Conservation (phyloP, 441 rosid genomes). For the Bruguiera hainesii region DNA sequence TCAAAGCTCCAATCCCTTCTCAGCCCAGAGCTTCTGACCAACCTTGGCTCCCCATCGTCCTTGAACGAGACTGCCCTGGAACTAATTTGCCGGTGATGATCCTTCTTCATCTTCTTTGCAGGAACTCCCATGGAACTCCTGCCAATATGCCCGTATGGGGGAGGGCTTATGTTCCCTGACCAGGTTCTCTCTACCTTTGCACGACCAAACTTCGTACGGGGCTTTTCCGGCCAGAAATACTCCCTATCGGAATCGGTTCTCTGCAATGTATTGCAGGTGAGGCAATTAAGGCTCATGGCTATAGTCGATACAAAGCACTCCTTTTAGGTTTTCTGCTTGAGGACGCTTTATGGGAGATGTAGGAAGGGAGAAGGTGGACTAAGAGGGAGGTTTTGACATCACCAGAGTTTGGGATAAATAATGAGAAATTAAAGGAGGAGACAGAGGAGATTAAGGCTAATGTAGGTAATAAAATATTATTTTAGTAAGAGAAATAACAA, state of each 20-base stretch:
- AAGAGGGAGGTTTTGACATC: too few relatives aligned
- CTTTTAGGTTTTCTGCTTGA: too few relatives aligned
- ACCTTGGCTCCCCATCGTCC: constrained; percentile 42
- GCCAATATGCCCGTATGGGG: constrained; percentile 24
- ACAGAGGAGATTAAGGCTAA: too few relatives aligned
- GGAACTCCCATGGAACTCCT: constrained; percentile 16
- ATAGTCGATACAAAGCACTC: too few relatives aligned
- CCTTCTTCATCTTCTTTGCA: constrained; percentile 31
- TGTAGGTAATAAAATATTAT: too few relatives aligned
- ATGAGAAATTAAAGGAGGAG: too few relatives aligned
- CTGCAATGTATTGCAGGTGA: constrained; percentile 41
- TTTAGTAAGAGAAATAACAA: too few relatives aligned
- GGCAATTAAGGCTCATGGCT: constrained; percentile 61
- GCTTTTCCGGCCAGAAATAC: constrained; percentile 4
- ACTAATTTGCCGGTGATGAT: constrained; percentile 35
- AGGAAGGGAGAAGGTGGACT: too few relatives aligned
- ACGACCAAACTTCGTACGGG: constrained; percentile 15
- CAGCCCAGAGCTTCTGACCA: constrained; percentile 73
- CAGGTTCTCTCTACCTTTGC: constrained; percentile 42
- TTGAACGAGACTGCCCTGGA: constrained; percentile 25
- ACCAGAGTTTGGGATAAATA: too few relatives aligned
- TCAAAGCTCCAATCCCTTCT: constrained; percentile 95
- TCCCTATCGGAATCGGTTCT: constrained; percentile 36
- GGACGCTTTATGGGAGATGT: too few relatives aligned
- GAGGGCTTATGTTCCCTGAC: constrained; percentile 47